phyloP scores from a whole-genome alignment of 345 rosid genomes.

The Capsella bursapastoris region DNA sequence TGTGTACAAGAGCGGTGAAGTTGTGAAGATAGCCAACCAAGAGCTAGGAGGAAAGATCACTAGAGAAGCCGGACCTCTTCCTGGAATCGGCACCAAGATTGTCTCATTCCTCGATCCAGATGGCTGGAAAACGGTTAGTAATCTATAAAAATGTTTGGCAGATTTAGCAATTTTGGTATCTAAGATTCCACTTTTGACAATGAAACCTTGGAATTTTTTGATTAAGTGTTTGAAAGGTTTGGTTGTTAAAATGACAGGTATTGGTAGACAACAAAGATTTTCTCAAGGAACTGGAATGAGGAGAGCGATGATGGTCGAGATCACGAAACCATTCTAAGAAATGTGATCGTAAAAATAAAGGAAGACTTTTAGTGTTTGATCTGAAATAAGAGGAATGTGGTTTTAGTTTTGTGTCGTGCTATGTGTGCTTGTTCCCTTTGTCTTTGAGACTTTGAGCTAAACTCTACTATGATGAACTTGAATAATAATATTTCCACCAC shows the following conservation, averaged over 20 bases:
- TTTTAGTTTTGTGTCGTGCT: conserved; percentile 22
- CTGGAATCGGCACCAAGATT: conserved; percentile 89
- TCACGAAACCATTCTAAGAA: conserved; percentile 13
- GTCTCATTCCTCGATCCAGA: conserved; percentile 87
- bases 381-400: conserved; percentile 11
- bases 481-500: conserved; percentile 21
- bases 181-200: background rate
- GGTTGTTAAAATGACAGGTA: conserved; percentile 54
- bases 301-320: conserved; percentile 18
- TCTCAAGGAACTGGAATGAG: conserved; percentile 72
- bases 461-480: background rate
- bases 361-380: conserved; percentile 1
- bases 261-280: conserved; percentile 95
- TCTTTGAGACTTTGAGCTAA: background rate
- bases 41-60: conserved; percentile 96
- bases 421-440: conserved; percentile 19
- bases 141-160: background rate
- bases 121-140: conserved; percentile 94
- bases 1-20: conserved; percentile 95
- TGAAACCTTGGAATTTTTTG: background rate
- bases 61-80: conserved; percentile 83
- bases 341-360: conserved; percentile 25
- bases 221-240: background rate
- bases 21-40: conserved; percentile 64
- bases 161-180: background rate